phyloP scores from a whole-genome alignment of 2,329 filamentous ascomycete species.

The Aureobasidium sp. region DNA sequence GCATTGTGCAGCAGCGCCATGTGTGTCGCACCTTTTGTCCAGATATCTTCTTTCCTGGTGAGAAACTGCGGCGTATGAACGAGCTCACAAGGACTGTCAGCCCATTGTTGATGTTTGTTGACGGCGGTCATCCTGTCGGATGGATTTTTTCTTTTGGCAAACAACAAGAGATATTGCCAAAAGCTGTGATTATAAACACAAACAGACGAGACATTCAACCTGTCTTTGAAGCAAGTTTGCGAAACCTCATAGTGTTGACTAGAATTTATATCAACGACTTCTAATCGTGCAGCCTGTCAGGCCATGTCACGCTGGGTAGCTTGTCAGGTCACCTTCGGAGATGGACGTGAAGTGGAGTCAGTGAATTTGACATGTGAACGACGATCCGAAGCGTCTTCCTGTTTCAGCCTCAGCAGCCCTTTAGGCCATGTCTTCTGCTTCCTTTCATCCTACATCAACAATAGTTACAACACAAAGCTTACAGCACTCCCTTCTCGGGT shows the following conservation, averaged over 20 bases:
- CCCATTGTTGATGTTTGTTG: neutral
- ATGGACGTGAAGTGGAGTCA: neutral
- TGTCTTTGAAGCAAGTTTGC: neutral
- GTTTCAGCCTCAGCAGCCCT: neutral
- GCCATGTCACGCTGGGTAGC: neutral
- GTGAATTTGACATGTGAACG: slow-evolving; percentile 3
- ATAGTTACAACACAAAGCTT: neutral
- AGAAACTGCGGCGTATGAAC: neutral
- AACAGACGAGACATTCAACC: neutral
- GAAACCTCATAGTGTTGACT: neutral
- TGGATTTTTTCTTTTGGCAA: neutral
- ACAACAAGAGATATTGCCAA: neutral
- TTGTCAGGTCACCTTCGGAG: neutral
- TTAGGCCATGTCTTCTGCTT: neutral
- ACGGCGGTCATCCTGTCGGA: neutral
- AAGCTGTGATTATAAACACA: neutral
- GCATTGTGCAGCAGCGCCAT: slow-evolving; percentile 35
- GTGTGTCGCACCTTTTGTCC: slow-evolving; percentile 23
- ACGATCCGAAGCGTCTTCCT: neutral
- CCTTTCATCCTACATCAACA: neutral
- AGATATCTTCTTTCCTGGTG: neutral
- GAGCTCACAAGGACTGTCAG: neutral
- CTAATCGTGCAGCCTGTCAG: neutral
- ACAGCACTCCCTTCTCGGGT: neutral
- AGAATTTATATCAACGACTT: neutral